Percentiles rank a stretch among this genome's conserved stretches.
phyloP scores from a whole-genome alignment of 352 stramenopile species.

The Phytophthora citricola region DNA sequence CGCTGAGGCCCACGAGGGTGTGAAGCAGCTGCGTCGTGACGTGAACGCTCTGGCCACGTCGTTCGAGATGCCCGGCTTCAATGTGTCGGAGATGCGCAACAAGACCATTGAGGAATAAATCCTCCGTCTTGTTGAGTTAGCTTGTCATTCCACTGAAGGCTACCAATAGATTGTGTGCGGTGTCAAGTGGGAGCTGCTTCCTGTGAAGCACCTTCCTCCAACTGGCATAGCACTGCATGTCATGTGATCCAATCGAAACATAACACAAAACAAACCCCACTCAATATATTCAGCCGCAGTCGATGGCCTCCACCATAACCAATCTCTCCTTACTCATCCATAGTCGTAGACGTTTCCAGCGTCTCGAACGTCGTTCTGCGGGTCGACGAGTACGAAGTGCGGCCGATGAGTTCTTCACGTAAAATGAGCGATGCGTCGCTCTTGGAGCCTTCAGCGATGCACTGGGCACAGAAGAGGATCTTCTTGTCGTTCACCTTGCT shows the following conservation, averaged over 20 bases:
- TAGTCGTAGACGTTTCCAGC: constrained; percentile 5
- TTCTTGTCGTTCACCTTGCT: constrained; percentile 52
- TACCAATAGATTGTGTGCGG: constrained; percentile 39
- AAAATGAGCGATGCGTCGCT: constrained; percentile 42
- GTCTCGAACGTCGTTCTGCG: constrained; percentile 33
- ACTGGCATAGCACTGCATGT: constrained; percentile 35
- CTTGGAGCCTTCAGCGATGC: constrained; percentile 42
- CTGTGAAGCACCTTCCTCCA: constrained; percentile 31
- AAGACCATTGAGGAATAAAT: constrained; percentile 79
- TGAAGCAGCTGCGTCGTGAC: constrained; percentile 91
- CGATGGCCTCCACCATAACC: constrained; percentile 21
- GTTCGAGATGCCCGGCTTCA: constrained; percentile 98
- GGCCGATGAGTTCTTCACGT: constrained; percentile 39
- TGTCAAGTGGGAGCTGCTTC: constrained; percentile 36
- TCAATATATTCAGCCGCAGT: constrained; percentile 51
- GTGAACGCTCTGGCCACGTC: constrained; percentile 94
- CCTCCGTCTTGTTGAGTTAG: constrained; percentile 10
- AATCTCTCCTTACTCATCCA: constrained; percentile 5
- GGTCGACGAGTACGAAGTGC: constrained; percentile 41
- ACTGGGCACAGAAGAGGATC: constrained; percentile 48
- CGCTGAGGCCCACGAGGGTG: constrained; percentile 81
- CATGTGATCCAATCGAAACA: constrained; percentile 32
- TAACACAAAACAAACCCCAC: constrained; percentile 30
- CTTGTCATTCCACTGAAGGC: constrained; percentile 35
- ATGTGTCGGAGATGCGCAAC: constrained; percentile 90